Evolutionary conservation across 306 rosid genomes (phyloP).

Genomic region (Vicia sativa): DNA sequence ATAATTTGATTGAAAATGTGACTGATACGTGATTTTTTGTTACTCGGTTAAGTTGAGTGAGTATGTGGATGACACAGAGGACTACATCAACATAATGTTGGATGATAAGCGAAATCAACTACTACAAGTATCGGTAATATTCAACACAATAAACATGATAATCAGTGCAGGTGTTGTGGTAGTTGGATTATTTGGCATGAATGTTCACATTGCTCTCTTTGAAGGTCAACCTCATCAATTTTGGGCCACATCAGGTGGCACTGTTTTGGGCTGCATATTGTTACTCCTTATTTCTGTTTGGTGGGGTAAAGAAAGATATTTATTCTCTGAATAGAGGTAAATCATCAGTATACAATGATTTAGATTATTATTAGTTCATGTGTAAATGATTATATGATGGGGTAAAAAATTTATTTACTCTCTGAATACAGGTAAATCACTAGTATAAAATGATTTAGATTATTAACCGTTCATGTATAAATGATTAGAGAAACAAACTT

Average conservation of each 20-base stretch:
- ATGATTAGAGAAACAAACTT: not conserved
- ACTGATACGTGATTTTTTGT: not conserved
- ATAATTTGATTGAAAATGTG: not conserved
- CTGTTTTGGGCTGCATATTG: not conserved
- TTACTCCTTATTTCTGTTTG: conserved; percentile 17
- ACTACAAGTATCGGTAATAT: conserved; percentile 62
- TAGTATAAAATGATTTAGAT: not conserved
- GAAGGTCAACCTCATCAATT: conserved; percentile 30
- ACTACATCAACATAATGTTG: conserved; percentile 84
- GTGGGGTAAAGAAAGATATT: conserved; percentile 42
- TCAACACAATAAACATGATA: conserved; percentile 36
- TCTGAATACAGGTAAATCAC: not conserved
- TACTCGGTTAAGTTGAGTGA: conserved; percentile 64
- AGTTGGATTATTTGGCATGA: conserved; percentile 50
- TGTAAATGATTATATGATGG: conserved; percentile 17
- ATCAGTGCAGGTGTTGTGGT: conserved; percentile 38
- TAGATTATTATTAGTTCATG: not conserved
- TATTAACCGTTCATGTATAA: not conserved
- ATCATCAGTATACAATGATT: not conserved
- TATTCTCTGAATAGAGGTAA: conserved; percentile 11
- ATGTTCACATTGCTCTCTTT: conserved; percentile 36
- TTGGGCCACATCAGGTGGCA: conserved; percentile 19
- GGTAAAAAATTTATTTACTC: conserved; percentile 40
- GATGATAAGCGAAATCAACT: conserved; percentile 88
- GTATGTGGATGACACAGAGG: conserved; percentile 83